Conservation (phyloP, 495 filamentous ascomycete species). For the Clohesyomyces aquaticus region DNA sequence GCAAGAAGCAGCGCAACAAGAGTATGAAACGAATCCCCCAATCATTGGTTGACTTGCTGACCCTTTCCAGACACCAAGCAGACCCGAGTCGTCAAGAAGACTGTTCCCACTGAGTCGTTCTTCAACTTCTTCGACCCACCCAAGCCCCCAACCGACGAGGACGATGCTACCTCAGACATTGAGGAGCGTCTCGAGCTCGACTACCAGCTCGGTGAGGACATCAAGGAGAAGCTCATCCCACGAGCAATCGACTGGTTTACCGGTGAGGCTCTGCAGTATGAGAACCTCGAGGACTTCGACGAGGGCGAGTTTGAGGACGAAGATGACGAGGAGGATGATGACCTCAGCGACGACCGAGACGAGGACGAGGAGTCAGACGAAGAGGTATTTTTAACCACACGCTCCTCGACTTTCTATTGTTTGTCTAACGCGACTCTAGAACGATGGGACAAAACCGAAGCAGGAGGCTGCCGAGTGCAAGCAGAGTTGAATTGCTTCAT, state of each 20-base stretch:
- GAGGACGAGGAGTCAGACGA: slow-evolving; percentile 92
- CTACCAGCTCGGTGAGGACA: slow-evolving; percentile 98
- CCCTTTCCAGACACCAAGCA: slow-evolving; percentile 84
- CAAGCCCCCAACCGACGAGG: slow-evolving; percentile 75
- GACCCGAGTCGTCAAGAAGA: slow-evolving; percentile 98
- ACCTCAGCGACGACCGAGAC: slow-evolving; percentile 78
- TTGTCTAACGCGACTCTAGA: slow-evolving; percentile 58
- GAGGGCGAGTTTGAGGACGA: slow-evolving; percentile 83
- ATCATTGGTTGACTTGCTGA: slow-evolving; percentile 9
- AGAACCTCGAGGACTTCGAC: slow-evolving; percentile 87
- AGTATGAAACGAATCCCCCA: slow-evolving; percentile 63
- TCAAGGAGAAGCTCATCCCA: slow-evolving; percentile 99
- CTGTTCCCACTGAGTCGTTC: slow-evolving; percentile 96
- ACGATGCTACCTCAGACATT: slow-evolving; percentile 83
- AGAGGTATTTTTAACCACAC: slow-evolving; percentile 67
- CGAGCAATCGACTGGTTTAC: slow-evolving; percentile 99
- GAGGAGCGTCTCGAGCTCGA: slow-evolving; percentile 98
- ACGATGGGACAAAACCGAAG: slow-evolving; percentile 94
- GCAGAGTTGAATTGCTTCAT: slow-evolving; percentile 73
- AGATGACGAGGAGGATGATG: slow-evolving; percentile 89
- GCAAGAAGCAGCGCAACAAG: slow-evolving; percentile 99
- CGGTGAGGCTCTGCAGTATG: slow-evolving; percentile 94
- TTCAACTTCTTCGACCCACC: slow-evolving; percentile 99
- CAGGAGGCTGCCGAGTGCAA: slow-evolving; percentile 99
- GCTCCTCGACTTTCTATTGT: slow-evolving; percentile 8